These are phyloP conservation scores for Pontederia paniculata DNA, from an alignment of 176 grass and related monocot genomes.

Conservation along the genomic window DNA sequence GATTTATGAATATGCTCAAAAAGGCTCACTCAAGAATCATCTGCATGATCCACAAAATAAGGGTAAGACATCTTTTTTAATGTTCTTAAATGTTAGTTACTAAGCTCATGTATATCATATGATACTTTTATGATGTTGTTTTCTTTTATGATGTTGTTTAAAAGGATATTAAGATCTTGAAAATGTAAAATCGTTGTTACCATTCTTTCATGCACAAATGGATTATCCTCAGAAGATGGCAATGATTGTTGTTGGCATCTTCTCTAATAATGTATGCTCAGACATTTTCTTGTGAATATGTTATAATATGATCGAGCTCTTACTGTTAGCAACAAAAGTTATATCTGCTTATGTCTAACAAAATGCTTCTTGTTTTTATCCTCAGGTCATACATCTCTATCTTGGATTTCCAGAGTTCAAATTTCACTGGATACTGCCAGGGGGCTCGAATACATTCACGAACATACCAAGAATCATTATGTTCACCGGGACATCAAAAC, in stretches of 20 bases:
- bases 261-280: too few species aligned
- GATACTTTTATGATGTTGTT: too few species aligned
- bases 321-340: too few species aligned
- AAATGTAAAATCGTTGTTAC: too few species aligned
- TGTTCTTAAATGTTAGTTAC: neutral
- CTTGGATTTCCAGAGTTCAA: conserved; percentile 98
- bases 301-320: too few species aligned
- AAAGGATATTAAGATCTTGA: too few species aligned
- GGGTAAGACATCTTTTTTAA: conserved; percentile 30
- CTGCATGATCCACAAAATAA: conserved; percentile 89
- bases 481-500: conserved; percentile 99
- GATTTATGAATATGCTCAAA: conserved; percentile 95
- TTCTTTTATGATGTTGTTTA: too few species aligned
- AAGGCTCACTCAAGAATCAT: conserved; percentile 91
- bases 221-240: too few species aligned
- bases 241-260: too few species aligned
- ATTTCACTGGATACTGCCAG: conserved; percentile 92
- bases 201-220: too few species aligned
- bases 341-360: neutral
- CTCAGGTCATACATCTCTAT: conserved; percentile 75
- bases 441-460: conserved; percentile 99
- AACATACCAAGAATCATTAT: conserved; percentile 99
- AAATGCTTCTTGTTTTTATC: neutral
- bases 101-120: too few species aligned
- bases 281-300: too few species aligned